phyloP scores from a whole-genome alignment of 805 yeast genomes.

The Starmerella kuoi region DNA sequence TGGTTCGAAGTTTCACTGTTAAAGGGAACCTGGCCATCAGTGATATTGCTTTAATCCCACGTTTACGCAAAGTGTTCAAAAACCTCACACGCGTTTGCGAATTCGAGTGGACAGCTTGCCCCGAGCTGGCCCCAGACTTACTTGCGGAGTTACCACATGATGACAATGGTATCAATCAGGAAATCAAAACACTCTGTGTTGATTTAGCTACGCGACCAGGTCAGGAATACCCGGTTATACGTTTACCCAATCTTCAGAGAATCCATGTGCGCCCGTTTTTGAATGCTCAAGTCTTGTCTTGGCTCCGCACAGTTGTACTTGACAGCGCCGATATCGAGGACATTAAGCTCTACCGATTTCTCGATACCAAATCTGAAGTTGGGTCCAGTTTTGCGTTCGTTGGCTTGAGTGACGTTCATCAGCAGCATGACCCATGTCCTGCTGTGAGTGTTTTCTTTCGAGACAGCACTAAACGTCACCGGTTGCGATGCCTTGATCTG shows the following conservation, averaged over 20 bases:
- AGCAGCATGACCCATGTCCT: conserved; percentile 7
- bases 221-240: conserved; percentile 15
- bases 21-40: conserved; percentile 23
- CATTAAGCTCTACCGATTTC: conserved; percentile 19
- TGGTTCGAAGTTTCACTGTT: conserved; percentile 19
- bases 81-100: conserved; percentile 19
- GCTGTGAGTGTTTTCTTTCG: conserved; percentile 13
- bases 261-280: conserved; percentile 24
- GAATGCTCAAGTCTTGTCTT: conserved; percentile 15
- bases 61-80: conserved; percentile 18
- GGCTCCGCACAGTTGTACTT: conserved; percentile 17
- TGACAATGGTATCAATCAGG: not conserved
- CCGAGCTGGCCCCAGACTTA: conserved; percentile 25
- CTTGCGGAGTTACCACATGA: conserved; percentile 19
- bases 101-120: conserved; percentile 29
- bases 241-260: conserved; percentile 16
- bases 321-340: conserved; percentile 16
- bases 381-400: conserved; percentile 26
- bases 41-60: conserved; percentile 22
- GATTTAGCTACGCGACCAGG: conserved; percentile 21
- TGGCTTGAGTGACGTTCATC: conserved; percentile 18
- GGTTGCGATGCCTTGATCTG: conserved; percentile 6
- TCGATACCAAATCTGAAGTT: conserved; percentile 20
- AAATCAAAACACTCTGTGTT: conserved; percentile 14
- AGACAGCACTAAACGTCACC: not conserved